Base-by-base conservation (phyloP, 345 rosid genomes). In the Eucalyptus cloeziana region DNA sequence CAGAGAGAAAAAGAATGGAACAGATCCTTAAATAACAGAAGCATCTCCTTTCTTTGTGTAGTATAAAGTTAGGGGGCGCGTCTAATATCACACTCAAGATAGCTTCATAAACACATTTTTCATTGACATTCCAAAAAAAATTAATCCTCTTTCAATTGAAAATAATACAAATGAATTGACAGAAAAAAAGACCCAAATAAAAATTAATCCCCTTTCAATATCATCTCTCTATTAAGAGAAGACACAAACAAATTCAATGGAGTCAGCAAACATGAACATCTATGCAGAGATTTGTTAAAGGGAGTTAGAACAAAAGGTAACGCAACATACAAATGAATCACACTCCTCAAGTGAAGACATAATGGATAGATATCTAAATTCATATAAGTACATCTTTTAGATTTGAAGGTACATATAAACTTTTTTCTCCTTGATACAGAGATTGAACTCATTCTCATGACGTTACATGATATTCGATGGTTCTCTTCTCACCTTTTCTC, bases 391-490 rank as follows among this genome's bases (percentile, higher is more conserved):
- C 40, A n/a, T 64, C 21, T n/a, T 33, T n/a, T n/a, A n/a, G 16
- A 64, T 8, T n/a, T 64, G 76, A 64, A 7, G 76, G 76, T 64
- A 64, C 37, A 64, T n/a, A 16, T n/a, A n/a, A n/a, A n/a, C 15
- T n/a, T 14, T 13, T n/a, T 14, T n/a, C 76, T 64, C 19, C 21
- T 64, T 15, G 10, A 64, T 64, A 64, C 11, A 64, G 2, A 64
- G 37, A 64, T 64, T 64, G 31, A 64, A 64, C 17, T 64, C 76
- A 64, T 64, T 64, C 11, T 64, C 1, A 6, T n/a, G 33, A 64
- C 21, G 0, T n/a, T n/a, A 64, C 9, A 1, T n/a, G 37, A n/a
- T n/a, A 7, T 7, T 14, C 0, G 40, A 64, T n/a, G 76, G n/a
- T 64, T 4, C 33, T 4, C 19, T n/a, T 15, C 76, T 64, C 33